Conservation (phyloP, 1,284 basidiomycete species). For the Rhodotorula sp. region DNA sequence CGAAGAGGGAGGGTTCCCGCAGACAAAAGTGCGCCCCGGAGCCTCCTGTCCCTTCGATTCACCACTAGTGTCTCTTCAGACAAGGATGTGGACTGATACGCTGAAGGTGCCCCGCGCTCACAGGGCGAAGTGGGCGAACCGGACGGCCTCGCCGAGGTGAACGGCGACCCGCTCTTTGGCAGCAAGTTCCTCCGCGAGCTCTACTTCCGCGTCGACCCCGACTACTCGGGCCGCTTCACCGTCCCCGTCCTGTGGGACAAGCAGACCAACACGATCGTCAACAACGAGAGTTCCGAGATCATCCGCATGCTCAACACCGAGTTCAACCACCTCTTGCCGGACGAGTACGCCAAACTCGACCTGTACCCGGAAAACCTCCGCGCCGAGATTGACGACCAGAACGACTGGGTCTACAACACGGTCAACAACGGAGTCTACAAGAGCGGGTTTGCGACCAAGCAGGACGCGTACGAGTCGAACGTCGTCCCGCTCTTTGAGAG, state of each 20-base stretch:
- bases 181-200: conserved; percentile 76
- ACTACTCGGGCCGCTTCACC: conserved; percentile 66
- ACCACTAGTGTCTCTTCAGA: too few relatives aligned
- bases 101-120: too few relatives aligned
- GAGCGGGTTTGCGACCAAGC: conserved; percentile 78
- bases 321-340: conserved; percentile 70
- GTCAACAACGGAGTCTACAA: conserved; percentile 50
- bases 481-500: conserved; percentile 65
- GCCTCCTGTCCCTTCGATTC: too few relatives aligned
- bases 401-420: conserved; percentile 74
- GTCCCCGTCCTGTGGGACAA: conserved; percentile 96
- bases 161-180: conserved; percentile 67
- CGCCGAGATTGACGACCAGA: conserved; percentile 78
- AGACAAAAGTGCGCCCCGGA: conserved; percentile 1
- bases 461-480: conserved; percentile 75
- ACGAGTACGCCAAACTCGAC: conserved; percentile 65
- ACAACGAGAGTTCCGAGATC: conserved; percentile 91
- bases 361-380: conserved; percentile 72
- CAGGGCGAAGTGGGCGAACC: conserved; percentile 45
- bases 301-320: conserved; percentile 85
- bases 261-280: conserved; percentile 83
- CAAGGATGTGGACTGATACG: too few relatives aligned
- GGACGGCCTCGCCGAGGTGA: conserved; percentile 69
- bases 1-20: conserved; percentile 32
- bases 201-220: conserved; percentile 70